Evolutionary conservation across 495 filamentous ascomycete species (phyloP), one percentile per base, ranked within the genome.

Genomic region (Penicillium bialowiezense): DNA sequence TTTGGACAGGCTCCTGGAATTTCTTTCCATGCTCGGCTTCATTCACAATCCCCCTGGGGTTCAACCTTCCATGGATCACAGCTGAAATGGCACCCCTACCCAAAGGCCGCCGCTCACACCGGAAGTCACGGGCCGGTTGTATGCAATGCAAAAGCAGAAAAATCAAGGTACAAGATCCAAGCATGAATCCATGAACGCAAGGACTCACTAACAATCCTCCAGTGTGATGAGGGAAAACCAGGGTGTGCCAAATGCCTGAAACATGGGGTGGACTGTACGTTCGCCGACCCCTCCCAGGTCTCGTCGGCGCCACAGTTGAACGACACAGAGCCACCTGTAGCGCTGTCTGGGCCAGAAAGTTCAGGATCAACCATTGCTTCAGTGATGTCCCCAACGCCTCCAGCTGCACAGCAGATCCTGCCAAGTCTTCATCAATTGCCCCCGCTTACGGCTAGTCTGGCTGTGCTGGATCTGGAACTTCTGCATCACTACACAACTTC

Each of bases 401-500:
- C 35, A 12, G 10, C 12, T 12, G 3, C 3, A 32, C 29, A 5
- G 3, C 44, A 48, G 14, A 7, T 6, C 2, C 31, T 38, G 19
- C 44, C 44, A 32, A 48, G 44, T 31, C 2, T 38, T 6, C 36
- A 23, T 21, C 31, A 24, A 18, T 17, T 50, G 7, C 29, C 28
- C 7, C 38, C 47, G 1, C 35, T 50, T 24, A 18, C 37, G 14
- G 17, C 47, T 4, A 29, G 19, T 33, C 28, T 50, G 6, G 47
- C 47, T 10, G 20, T 50, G 17, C 43, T 50, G 24, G 65, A 68
- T 35, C 47, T 73, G 21, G 67, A 71, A 32, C 42, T 73, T 3
- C 43, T 73, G 17, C 67, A 73, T 40, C 62, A 72, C 21, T 73
- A 58, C 47, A 58, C 58, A 3, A 69, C 69, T 1, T 65, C 59